Base-by-base conservation (phyloP, 2,329 filamentous ascomycete genomes). In the Chrysoporthe deuterocubensis region DNA sequence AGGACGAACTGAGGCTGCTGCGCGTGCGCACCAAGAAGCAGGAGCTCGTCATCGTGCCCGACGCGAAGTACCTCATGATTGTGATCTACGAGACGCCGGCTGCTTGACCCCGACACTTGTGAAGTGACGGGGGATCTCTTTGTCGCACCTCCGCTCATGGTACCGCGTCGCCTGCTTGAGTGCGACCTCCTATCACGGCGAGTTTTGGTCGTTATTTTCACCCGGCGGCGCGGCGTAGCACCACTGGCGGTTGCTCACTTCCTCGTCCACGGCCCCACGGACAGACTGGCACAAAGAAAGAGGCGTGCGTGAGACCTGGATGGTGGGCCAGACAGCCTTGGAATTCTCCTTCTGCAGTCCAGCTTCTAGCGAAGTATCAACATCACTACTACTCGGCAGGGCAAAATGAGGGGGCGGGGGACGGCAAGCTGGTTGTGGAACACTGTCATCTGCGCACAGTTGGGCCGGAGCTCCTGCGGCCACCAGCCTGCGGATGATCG, bases 1-100 rank as follows among this genome's bases (percentile, higher is more conserved):
- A 91, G 85, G 92, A 96, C 74, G 92, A 94, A 76, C 79, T 94
- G 71, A 93, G 90, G 79, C 82, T 96, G 60, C 79, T 96, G 63
- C 85, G 92, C 71, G 76, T 96, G 71, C 86, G 93, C 71, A 95
- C 92, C n/a, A 93, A 90, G 82, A 94, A 92, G 78, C 91, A 94
- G 73, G 93, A 96, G 78, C 81, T 96, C 70, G 90, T 96, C 68
- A 92, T 96, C 74, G 90, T 95, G 26, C 92, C 92, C 77, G 92
- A 95, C 77, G 75, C 86, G 52, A 94, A 92, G 75, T 96, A 92
- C 78, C 82, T 96, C 59, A 84, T 95, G 48, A 88, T 94, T 65
- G 90, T 94, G 48, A 87, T 95, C 66, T 92, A 95, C 79, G 92
- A 94, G 76, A 93, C 92, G n/a, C 90, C 91, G 50, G 85, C 88